A percentile compares a stretch with the other conserved stretches of the same genome.
These are phyloP conservation scores for Ceratobasidium sp. DNA, from an alignment of 1,284 basidiomycete species.

Conservation along the genomic window DNA sequence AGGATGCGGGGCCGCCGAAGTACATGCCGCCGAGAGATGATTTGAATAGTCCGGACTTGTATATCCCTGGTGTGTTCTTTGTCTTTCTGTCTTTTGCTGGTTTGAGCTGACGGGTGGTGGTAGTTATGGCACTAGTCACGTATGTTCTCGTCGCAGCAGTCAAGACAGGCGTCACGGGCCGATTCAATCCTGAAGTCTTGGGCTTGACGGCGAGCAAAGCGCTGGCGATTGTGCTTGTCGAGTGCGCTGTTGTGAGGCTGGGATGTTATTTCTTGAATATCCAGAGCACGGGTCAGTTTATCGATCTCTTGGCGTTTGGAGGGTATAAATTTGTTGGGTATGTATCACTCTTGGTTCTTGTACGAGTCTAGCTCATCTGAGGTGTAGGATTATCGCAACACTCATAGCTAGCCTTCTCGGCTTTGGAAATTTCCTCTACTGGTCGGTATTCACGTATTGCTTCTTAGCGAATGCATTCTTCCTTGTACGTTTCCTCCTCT, in stretches of 20 bases:
- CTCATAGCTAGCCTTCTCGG: conserved; percentile 68
- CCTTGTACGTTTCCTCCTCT: conserved; percentile 65
- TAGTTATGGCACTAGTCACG: conserved; percentile 95
- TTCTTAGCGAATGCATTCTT: conserved; percentile 94
- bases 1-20: conserved; percentile 60
- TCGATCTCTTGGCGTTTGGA: conserved; percentile 80
- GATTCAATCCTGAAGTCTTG: conserved; percentile 90
- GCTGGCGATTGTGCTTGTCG: conserved; percentile 78
- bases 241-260: conserved; percentile 87
- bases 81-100: conserved; percentile 1
- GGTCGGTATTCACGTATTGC: conserved; percentile 79
- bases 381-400: conserved; percentile 71
- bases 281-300: conserved; percentile 72
- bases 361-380: neutral
- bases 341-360: conserved; percentile 44
- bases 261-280: conserved; percentile 93
- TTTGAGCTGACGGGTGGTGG: neutral
- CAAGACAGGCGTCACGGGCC: conserved; percentile 80
- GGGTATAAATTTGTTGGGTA: conserved; percentile 99
- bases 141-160: conserved; percentile 91
- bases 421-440: conserved; percentile 70
- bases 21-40: conserved; percentile 93
- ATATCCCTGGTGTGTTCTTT: conserved; percentile 82
- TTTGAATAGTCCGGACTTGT: conserved; percentile 94
- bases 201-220: conserved; percentile 88